These are phyloP conservation scores for Prunus mume DNA, from an alignment of 306 rosid species.

Conservation along the genomic window DNA sequence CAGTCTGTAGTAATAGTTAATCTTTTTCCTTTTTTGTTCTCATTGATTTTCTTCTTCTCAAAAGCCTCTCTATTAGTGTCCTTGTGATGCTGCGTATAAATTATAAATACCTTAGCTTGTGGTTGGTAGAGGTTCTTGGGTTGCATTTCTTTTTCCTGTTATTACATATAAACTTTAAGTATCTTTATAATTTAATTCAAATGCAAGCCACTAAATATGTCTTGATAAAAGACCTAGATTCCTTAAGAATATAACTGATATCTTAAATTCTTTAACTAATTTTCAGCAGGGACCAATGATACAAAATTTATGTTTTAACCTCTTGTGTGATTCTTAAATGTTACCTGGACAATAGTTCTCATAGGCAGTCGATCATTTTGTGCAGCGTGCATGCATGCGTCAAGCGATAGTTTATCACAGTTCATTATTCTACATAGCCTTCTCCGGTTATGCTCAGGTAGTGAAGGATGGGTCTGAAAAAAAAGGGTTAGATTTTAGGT, in stretches of 20 bases:
- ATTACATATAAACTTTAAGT: neutral
- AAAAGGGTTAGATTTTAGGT: constrained; percentile 20
- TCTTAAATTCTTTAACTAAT: neutral
- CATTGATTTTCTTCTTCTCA: neutral
- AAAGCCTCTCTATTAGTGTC: neutral
- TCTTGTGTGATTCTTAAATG: neutral
- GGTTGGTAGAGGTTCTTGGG: constrained; percentile 5
- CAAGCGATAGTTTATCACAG: constrained; percentile 85
- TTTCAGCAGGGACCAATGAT: neutral
- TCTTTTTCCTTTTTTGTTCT: neutral
- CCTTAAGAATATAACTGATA: neutral
- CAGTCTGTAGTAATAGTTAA: neutral
- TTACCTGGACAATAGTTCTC: constrained; percentile 83
- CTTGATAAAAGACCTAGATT: neutral
- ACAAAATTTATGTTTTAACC: neutral
- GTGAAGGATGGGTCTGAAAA: constrained; percentile 72
- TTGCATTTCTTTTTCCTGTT: constrained; percentile 11
- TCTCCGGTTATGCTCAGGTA: constrained; percentile 74
- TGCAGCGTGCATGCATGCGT: constrained; percentile 89
- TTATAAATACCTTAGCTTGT: neutral
- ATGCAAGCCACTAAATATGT: neutral
- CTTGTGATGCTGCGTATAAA: neutral
- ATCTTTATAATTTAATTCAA: neutral
- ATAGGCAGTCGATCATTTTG: constrained; percentile 94
- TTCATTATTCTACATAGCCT: constrained; percentile 88